Percentiles rank a stretch among this genome's conserved stretches.
Conservation (phyloP, 106 monocot genomes). For the Agapanthus africanus region DNA sequence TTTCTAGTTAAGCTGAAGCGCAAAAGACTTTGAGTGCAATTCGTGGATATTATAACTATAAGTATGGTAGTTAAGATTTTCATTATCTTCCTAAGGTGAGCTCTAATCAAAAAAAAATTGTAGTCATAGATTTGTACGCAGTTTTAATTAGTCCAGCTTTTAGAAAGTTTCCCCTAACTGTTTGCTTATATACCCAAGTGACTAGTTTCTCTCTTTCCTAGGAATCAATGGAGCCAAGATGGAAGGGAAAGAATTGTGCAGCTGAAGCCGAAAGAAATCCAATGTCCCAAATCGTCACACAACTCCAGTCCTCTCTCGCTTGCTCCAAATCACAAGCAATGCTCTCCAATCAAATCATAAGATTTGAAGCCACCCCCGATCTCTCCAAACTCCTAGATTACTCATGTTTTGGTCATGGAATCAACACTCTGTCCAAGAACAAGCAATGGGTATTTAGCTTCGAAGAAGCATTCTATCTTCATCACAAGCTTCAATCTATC, state of each 20-base stretch:
- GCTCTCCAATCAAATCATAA: slow-evolving; percentile 19
- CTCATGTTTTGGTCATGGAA: slow-evolving; percentile 42
- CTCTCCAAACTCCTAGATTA: slow-evolving; percentile 32
- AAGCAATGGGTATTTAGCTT: slow-evolving; percentile 47
- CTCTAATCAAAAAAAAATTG: too few relatives aligned
- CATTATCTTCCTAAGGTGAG: too few relatives aligned
- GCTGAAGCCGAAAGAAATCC: slow-evolving; percentile 48
- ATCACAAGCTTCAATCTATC: slow-evolving; percentile 40
- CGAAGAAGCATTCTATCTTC: slow-evolving; percentile 71
- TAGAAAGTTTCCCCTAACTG: too few relatives aligned
- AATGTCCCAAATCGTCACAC: slow-evolving; percentile 44
- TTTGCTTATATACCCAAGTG: too few relatives aligned
- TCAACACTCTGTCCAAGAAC: slow-evolving; percentile 22
- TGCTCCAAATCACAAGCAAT: slow-evolving; percentile 23
- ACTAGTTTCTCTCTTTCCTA: background rate
- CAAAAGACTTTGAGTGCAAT: too few relatives aligned
- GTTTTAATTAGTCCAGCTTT: too few relatives aligned
- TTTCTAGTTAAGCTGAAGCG: too few relatives aligned
- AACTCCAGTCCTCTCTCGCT: slow-evolving; percentile 26
- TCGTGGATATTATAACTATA: too few relatives aligned
- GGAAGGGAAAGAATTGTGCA: slow-evolving; percentile 67
- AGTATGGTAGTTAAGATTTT: too few relatives aligned
- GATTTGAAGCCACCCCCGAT: slow-evolving; percentile 26
- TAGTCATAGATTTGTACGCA: too few relatives aligned
- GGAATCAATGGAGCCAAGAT: slow-evolving; percentile 46